Conservation (phyloP, 352 stramenopile species). For the Pseudoperonospora humuli region DNA sequence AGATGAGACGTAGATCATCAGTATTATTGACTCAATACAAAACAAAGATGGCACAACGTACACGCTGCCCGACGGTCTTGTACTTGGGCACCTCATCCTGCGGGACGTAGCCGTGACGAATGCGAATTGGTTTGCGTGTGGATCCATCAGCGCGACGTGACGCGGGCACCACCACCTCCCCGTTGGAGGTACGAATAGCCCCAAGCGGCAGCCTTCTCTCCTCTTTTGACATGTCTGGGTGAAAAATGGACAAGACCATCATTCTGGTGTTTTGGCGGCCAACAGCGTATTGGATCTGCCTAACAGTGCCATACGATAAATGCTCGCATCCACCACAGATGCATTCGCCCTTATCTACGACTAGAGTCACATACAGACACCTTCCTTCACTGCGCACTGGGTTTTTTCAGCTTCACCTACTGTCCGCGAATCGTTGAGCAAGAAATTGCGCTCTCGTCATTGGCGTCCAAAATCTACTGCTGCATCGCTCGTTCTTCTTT, state of each 20-base stretch:
- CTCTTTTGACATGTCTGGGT: conserved; percentile 6
- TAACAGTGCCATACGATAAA: no score
- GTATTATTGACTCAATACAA: neutral
- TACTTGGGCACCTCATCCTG: conserved; percentile 80
- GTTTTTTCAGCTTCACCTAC: no score
- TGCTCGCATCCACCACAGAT: no score
- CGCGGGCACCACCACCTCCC: conserved; percentile 56
- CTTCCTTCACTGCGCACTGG: no score
- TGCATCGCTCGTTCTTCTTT: no score
- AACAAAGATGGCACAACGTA: conserved; percentile 9
- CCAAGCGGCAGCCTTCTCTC: conserved; percentile 38
- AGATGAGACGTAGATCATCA: conserved; percentile 4
- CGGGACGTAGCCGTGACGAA: conserved; percentile 72
- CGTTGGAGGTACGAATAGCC: conserved; percentile 50
- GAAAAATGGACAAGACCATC: neutral
- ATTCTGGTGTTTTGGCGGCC: no score
- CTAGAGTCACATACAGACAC: no score
- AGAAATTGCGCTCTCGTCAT: no score
- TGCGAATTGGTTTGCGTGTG: conserved; percentile 68
- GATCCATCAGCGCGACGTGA: conserved; percentile 62
- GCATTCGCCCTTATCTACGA: no score
- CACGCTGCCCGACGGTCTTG: conserved; percentile 60
- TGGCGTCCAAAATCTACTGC: no score
- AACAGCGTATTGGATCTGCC: no score
- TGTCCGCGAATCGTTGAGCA: no score